These are phyloP conservation scores for Quercus lobata DNA, from an alignment of 331 rosid species.

Conservation along the genomic window DNA sequence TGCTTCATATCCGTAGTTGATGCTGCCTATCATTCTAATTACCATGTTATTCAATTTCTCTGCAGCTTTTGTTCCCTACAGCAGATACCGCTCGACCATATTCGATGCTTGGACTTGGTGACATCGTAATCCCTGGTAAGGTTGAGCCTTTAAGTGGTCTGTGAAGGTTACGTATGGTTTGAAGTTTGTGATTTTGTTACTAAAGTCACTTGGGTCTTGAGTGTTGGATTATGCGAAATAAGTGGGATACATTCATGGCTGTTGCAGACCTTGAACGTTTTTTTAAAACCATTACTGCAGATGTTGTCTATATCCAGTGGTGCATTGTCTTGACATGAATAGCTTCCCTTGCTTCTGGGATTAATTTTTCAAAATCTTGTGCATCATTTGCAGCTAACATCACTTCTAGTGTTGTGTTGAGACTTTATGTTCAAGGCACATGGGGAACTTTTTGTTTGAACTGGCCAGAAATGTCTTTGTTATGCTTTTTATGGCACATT, in stretches of 20 bases:
- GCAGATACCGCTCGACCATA: conserved; percentile 81
- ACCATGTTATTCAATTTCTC: not conserved
- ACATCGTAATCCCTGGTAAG: conserved; percentile 97
- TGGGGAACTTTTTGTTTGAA: not conserved
- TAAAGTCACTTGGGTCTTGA: not conserved
- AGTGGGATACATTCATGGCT: not conserved
- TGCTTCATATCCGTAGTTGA: not conserved
- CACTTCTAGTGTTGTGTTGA: no score
- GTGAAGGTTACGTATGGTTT: not conserved
- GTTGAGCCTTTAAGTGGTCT: conserved; percentile 1
- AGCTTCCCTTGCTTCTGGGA: no score
- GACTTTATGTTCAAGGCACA: no score
- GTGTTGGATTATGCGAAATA: not conserved
- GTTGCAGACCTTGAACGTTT: not conserved
- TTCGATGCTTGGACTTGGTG: conserved; percentile 99
- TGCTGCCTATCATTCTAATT: not conserved
- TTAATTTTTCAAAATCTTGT: no score
- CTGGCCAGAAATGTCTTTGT: not conserved
- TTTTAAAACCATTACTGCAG: not conserved
- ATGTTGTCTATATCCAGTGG: no score
- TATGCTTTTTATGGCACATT: not conserved
- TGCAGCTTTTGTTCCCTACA: conserved; percentile 96
- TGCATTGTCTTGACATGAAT: no score
- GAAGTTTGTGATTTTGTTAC: not conserved
- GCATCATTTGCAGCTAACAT: no score